A percentile compares a stretch with the other conserved stretches of the same genome.
Conservation (phyloP, 2,329 filamentous ascomycete species). For the Chrysosporium keratinophilum region DNA sequence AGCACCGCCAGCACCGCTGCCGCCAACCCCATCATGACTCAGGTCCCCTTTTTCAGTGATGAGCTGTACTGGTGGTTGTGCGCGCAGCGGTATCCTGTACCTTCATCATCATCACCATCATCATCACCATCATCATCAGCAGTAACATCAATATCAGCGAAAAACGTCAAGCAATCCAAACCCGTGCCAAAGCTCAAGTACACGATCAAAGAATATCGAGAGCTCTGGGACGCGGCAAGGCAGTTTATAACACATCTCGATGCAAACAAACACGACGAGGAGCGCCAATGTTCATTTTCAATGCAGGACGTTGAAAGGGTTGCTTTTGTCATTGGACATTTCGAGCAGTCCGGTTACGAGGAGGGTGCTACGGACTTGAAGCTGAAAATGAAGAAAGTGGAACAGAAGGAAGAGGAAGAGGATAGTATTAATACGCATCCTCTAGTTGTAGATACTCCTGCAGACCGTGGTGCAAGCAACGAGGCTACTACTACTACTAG, state of each 20-base stretch:
- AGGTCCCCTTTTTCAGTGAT: slow-evolving; percentile 36
- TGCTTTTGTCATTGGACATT: slow-evolving; percentile 30
- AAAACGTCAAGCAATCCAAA: not conserved
- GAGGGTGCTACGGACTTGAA: not conserved
- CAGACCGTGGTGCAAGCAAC: too few species aligned
- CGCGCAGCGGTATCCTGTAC: slow-evolving; percentile 19
- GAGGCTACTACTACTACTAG: too few species aligned
- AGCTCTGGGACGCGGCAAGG: slow-evolving; percentile 24
- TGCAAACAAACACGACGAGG: slow-evolving; percentile 11
- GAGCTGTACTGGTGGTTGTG: slow-evolving; percentile 35
- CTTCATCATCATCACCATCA: not conserved
- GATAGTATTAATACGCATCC: not conserved
- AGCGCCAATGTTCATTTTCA: slow-evolving; percentile 18
- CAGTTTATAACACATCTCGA: slow-evolving; percentile 22
- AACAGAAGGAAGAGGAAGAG: not conserved
- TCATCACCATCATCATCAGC: too few species aligned
- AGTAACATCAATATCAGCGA: too few species aligned
- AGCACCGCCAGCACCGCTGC: slow-evolving; percentile 5
- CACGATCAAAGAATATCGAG: slow-evolving; percentile 30
- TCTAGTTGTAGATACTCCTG: not conserved
- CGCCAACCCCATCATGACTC: slow-evolving; percentile 1
- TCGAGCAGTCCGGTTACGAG: slow-evolving; percentile 22
- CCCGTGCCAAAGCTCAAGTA: slow-evolving; percentile 30
- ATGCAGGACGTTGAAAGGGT: slow-evolving; percentile 29
- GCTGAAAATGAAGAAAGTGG: not conserved